Base-by-base conservation (phyloP, 2,329 filamentous ascomycete genomes). In the Fusarium falciforme region DNA sequence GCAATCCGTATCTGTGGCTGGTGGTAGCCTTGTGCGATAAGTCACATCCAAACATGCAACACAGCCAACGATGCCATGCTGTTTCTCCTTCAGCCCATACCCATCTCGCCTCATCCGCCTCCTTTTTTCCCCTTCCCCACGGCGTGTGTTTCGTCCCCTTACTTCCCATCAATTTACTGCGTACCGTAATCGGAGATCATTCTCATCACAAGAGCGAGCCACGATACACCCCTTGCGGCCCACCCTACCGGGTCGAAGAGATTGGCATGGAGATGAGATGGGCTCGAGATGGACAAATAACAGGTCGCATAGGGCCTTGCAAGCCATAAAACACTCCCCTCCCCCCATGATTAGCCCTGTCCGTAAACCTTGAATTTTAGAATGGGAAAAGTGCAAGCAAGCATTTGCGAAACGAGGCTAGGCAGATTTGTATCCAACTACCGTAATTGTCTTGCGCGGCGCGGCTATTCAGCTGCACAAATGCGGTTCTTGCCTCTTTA, bases 241-340 rank as follows among this genome's bases (percentile, higher is more conserved):
- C 71, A 73, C 68, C 58, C 55, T 42, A 64, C 54, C 71, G 67
- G 60, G 64, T 40, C 58, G 42, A 47, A 49, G 42, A 60, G 38
- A 49, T 62, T 58, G 67, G 38, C 49, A 71, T 66, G 35, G 62
- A 75, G 63, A 71, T 77, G 75, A 73, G 66, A 76, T 76, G 44
- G 44, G 44, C 63, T 65, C 61, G 42, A 57, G 64, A 58, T 54
- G 55, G 70, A 54, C 59, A 71, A 62, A 65, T 65, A 65, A 70
- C 70, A 66, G 16, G 67, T 74, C 58, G 66, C 54, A 49, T 25
- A 49, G 40, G 40, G n/a, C n/a, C 17, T 36, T 36, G 35, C 14
- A 36, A 31, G 40, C 40, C 20, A 12, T 12, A 22, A 22, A 12
- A 44, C 42, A 68, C 64, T 44, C 54, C 49, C 60, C 49, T 36